phyloP scores from a whole-genome alignment of 2,329 filamentous ascomycete genomes.

The Fusarium pseudonygamai region DNA sequence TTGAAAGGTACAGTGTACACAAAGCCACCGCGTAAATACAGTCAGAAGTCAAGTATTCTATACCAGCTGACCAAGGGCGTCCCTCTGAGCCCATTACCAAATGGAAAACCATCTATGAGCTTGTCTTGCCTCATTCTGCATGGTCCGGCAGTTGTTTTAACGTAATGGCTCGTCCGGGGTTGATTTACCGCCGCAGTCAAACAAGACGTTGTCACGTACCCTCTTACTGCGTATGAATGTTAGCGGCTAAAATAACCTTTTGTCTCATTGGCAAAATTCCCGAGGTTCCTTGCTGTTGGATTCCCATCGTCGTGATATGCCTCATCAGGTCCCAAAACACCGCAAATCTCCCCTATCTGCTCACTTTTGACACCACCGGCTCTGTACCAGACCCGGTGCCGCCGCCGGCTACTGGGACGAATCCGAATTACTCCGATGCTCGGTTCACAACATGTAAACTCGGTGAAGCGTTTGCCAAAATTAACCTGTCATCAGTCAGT shows the following conservation, averaged over 20 bases:
- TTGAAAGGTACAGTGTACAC: conserved; percentile 19
- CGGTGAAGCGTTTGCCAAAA: conserved; percentile 6
- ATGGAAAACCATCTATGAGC: conserved; percentile 39
- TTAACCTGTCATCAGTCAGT: conserved; percentile 34
- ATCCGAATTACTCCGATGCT: conserved; percentile 36
- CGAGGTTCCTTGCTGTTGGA: conserved; percentile 12
- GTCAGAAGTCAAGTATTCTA: neutral
- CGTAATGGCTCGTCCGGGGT: conserved; percentile 44
- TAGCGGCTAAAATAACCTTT: conserved; percentile 41
- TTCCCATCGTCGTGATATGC: conserved; percentile 11
- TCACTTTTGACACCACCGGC: conserved; percentile 34
- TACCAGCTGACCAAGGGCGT: conserved; percentile 37
- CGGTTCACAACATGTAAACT: conserved; percentile 3
- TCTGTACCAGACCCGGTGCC: conserved; percentile 1
- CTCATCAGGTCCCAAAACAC: conserved; percentile 24
- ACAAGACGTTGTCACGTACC: neutral
- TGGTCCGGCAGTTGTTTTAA: conserved; percentile 45
- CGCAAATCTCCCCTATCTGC: conserved; percentile 33
- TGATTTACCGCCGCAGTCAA: conserved; percentile 27
- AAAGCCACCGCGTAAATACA: fast-evolving
- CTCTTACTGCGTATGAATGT: neutral
- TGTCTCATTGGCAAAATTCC: conserved; percentile 27
- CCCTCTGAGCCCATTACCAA: conserved; percentile 44
- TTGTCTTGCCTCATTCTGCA: conserved; percentile 45
- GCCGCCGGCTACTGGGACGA: neutral